Evolutionary conservation across 306 rosid genomes (phyloP).

Genomic region (Albizia julibrissin): DNA sequence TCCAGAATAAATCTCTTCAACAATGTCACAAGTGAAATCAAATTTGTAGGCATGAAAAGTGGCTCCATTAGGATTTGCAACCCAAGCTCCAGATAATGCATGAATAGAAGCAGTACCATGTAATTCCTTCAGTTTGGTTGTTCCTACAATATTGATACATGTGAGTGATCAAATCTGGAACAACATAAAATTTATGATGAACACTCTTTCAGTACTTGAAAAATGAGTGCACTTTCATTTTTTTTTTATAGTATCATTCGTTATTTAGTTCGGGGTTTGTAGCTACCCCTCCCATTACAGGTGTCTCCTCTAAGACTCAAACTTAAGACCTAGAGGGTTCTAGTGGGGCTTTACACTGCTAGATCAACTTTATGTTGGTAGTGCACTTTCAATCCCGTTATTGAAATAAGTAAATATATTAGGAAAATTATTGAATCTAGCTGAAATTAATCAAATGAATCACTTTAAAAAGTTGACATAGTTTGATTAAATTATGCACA

Average conservation of each 20-base stretch:
- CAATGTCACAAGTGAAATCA: constrained; percentile 55
- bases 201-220: background rate
- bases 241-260: too few species aligned
- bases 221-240: background rate
- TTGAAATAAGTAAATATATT: background rate
- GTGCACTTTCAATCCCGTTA: too few species aligned
- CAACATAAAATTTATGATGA: constrained; percentile 1
- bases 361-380: too few species aligned
- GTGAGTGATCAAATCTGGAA: background rate
- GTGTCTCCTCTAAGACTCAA: too few species aligned
- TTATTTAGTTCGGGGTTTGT: too few species aligned
- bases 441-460: background rate
- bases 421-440: background rate
- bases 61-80: constrained; percentile 43
- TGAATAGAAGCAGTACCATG: constrained; percentile 56
- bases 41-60: constrained; percentile 62
- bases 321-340: too few species aligned
- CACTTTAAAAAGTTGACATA: background rate
- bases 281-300: too few species aligned
- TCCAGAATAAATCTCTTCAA: constrained; percentile 51
- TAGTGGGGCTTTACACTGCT: too few species aligned
- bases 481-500: background rate
- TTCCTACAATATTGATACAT: constrained; percentile 41
- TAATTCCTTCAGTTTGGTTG: constrained; percentile 70
- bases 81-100: constrained; percentile 63